Percentiles rank a stretch among this genome's conserved stretches.
These are phyloP conservation scores for Coemansia aciculifera DNA, from an alignment of 192 early-diverging fungal genomes.

Conservation along the genomic window DNA sequence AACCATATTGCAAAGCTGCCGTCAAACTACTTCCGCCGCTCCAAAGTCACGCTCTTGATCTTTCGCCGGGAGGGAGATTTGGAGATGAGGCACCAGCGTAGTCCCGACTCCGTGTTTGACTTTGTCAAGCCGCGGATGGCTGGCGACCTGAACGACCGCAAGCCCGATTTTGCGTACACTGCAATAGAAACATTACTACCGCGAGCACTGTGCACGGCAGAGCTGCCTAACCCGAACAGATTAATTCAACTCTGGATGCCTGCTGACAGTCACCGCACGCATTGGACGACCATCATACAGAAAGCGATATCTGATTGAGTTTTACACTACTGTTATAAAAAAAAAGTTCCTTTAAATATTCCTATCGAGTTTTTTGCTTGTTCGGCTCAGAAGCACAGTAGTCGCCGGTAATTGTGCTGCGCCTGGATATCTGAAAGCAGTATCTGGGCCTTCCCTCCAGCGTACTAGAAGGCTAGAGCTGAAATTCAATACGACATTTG, in stretches of 20 bases:
- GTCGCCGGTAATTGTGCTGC: constrained; percentile 3
- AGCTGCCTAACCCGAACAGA: constrained; percentile 62
- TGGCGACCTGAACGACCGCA: constrained; percentile 59
- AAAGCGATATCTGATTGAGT: constrained; percentile 4
- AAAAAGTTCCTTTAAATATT: neutral
- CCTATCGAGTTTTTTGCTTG: neutral
- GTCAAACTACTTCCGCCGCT: constrained; percentile 80
- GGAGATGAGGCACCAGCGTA: constrained; percentile 90
- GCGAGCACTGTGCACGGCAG: constrained; percentile 64
- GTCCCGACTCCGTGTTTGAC: constrained; percentile 93
- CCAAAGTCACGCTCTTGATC: constrained; percentile 84
- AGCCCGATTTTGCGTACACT: constrained; percentile 82
- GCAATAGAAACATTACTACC: constrained; percentile 91
- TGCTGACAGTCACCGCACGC: constrained; percentile 44
- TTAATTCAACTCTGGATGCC: constrained; percentile 79
- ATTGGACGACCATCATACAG: constrained; percentile 51
- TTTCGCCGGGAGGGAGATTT: constrained; percentile 89
- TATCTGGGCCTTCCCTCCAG: neutral
- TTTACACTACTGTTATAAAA: neutral
- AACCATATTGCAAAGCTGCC: constrained; percentile 74
- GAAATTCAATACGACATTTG: neutral
- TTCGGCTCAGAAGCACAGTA: constrained; percentile 1
- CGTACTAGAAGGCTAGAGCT: neutral
- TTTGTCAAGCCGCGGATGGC: constrained; percentile 76
- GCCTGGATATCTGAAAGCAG: neutral